phyloP scores from a whole-genome alignment of 2,329 filamentous ascomycete species.

The Endoconidiophora laricicola region DNA sequence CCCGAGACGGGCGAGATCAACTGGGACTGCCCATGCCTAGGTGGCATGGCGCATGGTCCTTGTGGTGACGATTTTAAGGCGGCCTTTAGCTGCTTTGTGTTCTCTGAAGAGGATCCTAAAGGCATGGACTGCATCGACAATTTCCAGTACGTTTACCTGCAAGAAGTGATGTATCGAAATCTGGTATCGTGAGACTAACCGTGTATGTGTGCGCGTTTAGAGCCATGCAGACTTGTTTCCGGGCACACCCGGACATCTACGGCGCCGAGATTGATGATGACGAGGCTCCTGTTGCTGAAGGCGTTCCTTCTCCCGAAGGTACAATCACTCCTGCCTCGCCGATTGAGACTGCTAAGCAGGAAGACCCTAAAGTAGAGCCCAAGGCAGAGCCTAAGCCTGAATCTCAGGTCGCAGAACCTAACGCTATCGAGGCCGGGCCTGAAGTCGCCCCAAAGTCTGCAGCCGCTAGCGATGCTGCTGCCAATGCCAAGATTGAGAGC shows the following conservation, averaged over 20 bases:
- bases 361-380: constrained; percentile 13
- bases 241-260: constrained; percentile 81
- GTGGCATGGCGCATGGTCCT: constrained; percentile 90
- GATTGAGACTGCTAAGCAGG: neutral
- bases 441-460: neutral
- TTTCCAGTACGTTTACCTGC: constrained; percentile 57
- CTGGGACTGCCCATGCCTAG: constrained; percentile 96
- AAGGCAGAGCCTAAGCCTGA: constrained; percentile 19
- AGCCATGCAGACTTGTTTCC: constrained; percentile 95
- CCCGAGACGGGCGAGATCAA: constrained; percentile 99
- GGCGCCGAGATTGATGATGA: constrained; percentile 75
- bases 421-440: constrained; percentile 10
- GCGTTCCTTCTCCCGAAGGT: constrained; percentile 16
- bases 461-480: neutral
- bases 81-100: constrained; percentile 98
- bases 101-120: constrained; percentile 85
- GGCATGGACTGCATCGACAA: constrained; percentile 95
- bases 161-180: neutral
- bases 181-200: neutral
- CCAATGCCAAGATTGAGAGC: neutral
- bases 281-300: constrained; percentile 24
- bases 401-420: constrained; percentile 13
- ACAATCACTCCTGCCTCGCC: constrained; percentile 10
- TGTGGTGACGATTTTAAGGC: constrained; percentile 91
- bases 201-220: constrained; percentile 26